phyloP scores from a whole-genome alignment of 2,329 filamentous ascomycete genomes.

The Fusarium burgessii region DNA sequence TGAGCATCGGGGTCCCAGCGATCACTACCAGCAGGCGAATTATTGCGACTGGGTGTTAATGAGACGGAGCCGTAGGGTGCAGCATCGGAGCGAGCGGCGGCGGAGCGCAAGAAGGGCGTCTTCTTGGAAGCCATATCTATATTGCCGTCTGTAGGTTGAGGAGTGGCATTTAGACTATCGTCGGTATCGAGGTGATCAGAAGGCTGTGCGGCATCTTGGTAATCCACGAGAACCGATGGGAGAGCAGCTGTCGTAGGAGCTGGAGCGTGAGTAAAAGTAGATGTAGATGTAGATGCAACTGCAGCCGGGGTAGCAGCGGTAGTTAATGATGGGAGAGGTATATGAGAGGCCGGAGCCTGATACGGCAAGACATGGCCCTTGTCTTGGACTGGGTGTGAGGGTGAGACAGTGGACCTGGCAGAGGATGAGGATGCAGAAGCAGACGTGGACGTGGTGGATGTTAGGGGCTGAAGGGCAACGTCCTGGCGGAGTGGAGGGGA shows the following conservation, averaged over 20 bases:
- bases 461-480: constrained; percentile 51
- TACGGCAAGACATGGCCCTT: constrained; percentile 46
- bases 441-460: constrained; percentile 14
- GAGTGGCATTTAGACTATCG: constrained; percentile 44
- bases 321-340: constrained; percentile 43
- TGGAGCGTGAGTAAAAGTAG: constrained; percentile 8
- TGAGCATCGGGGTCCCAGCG: constrained; percentile 48
- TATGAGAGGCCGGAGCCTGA: constrained; percentile 42
- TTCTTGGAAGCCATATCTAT: constrained; percentile 53
- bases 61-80: constrained; percentile 56
- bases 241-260: background rate
- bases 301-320: constrained; percentile 29
- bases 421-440: constrained; percentile 41
- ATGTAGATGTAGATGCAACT: constrained; percentile 26
- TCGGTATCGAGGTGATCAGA: constrained; percentile 15
- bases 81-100: constrained; percentile 46
- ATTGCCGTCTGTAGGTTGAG: constrained; percentile 27
- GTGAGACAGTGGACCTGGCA: constrained; percentile 45
- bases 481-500: constrained; percentile 46
- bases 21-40: constrained; percentile 53
- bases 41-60: constrained; percentile 52
- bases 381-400: constrained; percentile 36
- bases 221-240: background rate
- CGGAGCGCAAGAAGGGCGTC: constrained; percentile 53
- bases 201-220: constrained; percentile 27